Evolutionary conservation across 2,329 filamentous ascomycete species (phyloP).

Genomic region (Colletotrichum sojae): DNA sequence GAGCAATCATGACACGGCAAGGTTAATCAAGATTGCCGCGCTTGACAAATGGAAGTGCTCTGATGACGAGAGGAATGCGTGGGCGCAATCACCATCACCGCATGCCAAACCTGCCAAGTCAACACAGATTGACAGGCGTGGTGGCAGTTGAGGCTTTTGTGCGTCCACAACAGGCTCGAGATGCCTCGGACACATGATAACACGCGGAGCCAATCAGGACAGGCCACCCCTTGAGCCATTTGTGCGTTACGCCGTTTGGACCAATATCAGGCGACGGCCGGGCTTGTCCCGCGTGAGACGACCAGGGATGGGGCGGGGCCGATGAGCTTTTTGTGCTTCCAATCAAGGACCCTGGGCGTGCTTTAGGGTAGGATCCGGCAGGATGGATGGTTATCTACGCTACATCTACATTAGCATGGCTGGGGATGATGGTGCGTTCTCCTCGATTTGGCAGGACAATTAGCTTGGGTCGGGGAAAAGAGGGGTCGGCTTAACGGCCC

Average conservation of each 20-base stretch:
- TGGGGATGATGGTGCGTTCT: not conserved
- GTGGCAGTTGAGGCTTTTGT: conserved; percentile 3
- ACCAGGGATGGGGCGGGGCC: not conserved
- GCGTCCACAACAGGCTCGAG: not conserved
- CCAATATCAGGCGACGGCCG: not conserved
- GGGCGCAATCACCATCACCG: not conserved
- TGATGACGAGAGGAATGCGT: not conserved
- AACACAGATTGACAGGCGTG: conserved; percentile 25
- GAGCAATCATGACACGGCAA: no score
- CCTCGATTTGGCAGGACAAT: not conserved
- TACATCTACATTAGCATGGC: not conserved
- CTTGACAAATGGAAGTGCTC: not conserved
- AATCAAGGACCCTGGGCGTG: not conserved
- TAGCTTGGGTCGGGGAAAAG: not conserved
- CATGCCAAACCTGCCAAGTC: conserved; percentile 47
- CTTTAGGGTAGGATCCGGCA: not conserved
- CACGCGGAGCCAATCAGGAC: not conserved
- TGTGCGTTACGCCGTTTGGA: conserved; percentile 8
- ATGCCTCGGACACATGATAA: not conserved
- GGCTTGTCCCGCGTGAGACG: not conserved
- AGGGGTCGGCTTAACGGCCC: not conserved
- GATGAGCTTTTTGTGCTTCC: not conserved
- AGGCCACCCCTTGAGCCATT: not conserved
- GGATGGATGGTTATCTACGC: not conserved
- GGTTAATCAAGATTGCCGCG: not conserved